phyloP scores from a whole-genome alignment of 257 asterid genomes.

The Solanum clarkiae region DNA sequence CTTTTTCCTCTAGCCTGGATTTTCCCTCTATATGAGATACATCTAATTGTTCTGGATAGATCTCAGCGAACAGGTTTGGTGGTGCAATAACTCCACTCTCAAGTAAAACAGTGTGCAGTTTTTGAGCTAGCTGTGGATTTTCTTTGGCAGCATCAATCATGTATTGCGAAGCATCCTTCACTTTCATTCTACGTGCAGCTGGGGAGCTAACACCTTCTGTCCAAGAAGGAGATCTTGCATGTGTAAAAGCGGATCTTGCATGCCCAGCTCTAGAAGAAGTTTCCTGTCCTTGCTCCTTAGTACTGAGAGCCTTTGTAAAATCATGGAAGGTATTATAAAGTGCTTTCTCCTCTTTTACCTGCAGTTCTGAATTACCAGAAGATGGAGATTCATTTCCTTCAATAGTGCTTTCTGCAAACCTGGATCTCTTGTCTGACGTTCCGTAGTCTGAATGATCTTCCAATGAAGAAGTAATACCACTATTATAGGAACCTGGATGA shows the following conservation, averaged over 20 bases:
- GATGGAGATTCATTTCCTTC: conserved; percentile 16
- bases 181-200: conserved; percentile 72
- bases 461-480: conserved; percentile 20
- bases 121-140: conserved; percentile 88
- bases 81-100: conserved; percentile 99
- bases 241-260: conserved; percentile 27
- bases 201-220: conserved; percentile 96
- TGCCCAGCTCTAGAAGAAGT: conserved; percentile 33
- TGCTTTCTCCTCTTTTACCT: conserved; percentile 16
- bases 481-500: conserved; percentile 31
- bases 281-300: conserved; percentile 24
- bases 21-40: conserved; percentile 22
- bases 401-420: conserved; percentile 14
- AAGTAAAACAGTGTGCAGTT: conserved; percentile 79
- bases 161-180: conserved; percentile 83
- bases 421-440: conserved; percentile 16
- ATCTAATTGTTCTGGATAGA: conserved; percentile 41
- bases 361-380: conserved; percentile 16
- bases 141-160: conserved; percentile 97
- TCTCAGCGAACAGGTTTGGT: conserved; percentile 71
- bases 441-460: conserved; percentile 21
- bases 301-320: conserved; percentile 18
- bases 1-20: conserved; percentile 18
- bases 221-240: conserved; percentile 96
- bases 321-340: conserved; percentile 11